Conservation (phyloP, 139 green algal species). For the Edaphochlamys debaryana region DNA sequence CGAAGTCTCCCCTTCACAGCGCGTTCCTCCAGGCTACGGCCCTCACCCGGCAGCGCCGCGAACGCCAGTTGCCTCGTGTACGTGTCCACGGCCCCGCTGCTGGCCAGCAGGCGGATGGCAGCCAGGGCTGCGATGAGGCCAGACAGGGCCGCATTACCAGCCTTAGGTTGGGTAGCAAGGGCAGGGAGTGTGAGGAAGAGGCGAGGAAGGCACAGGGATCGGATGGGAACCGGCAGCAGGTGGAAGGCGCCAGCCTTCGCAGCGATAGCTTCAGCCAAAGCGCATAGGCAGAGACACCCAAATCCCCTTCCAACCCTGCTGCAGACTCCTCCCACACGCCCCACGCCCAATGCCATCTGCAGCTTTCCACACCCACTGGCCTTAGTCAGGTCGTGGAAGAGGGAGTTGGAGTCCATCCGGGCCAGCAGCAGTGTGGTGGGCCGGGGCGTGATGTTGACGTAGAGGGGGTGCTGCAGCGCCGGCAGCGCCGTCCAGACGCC, state of each 20-base stretch:
- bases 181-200: neutral
- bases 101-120: constrained; percentile 64
- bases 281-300: too few species aligned
- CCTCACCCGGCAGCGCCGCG: constrained; percentile 60
- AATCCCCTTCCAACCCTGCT: too few species aligned
- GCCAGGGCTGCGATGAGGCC: constrained; percentile 79
- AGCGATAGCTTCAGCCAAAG: too few species aligned
- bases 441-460: neutral
- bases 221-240: too few species aligned
- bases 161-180: constrained; percentile 43
- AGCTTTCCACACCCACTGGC: too few species aligned
- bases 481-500: constrained; percentile 75
- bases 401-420: constrained; percentile 56
- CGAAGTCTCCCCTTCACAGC: too few species aligned
- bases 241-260: too few species aligned
- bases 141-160: constrained; percentile 67
- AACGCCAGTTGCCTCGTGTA: constrained; percentile 72
- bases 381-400: constrained; percentile 71
- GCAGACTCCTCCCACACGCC: too few species aligned
- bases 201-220: too few species aligned
- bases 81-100: neutral
- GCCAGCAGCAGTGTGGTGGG: constrained; percentile 69
- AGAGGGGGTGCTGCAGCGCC: constrained; percentile 45
- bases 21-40: too few species aligned
- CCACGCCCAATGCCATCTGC: too few species aligned